Conservation (phyloP, 2,329 filamentous ascomycete genomes). For the Cadophora sp. region DNA sequence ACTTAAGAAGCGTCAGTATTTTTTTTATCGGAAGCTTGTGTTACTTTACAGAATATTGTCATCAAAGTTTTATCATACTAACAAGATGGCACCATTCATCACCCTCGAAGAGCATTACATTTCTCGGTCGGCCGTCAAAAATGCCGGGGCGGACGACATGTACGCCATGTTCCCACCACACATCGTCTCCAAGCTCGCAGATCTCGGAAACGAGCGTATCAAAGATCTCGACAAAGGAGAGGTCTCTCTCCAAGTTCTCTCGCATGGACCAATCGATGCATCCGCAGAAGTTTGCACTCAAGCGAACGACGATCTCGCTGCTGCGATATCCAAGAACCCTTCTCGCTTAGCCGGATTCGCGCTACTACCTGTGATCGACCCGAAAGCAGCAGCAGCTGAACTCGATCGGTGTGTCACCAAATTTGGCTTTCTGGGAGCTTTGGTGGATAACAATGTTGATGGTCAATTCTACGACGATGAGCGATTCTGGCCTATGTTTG, state of each 20-base stretch:
- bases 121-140: conserved; percentile 22
- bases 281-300: conserved; percentile 24
- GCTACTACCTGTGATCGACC: conserved; percentile 49
- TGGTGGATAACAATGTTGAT: conserved; percentile 52
- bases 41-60: not conserved
- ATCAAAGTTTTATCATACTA: not conserved
- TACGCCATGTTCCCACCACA: conserved; percentile 21
- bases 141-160: not conserved
- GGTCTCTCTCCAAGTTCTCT: conserved; percentile 41
- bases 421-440: conserved; percentile 55
- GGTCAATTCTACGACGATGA: conserved; percentile 52
- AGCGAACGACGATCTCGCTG: conserved; percentile 46
- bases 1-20: not conserved
- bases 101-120: conserved; percentile 51
- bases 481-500: conserved; percentile 47
- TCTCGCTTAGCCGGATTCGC: conserved; percentile 52
- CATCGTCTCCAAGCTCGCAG: conserved; percentile 30
- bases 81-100: conserved; percentile 43
- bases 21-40: not conserved
- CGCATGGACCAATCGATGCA: conserved; percentile 40
- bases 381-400: conserved; percentile 46
- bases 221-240: conserved; percentile 38
- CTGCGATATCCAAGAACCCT: conserved; percentile 42
- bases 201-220: conserved; percentile 37
- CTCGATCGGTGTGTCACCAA: conserved; percentile 49